phyloP scores from a whole-genome alignment of 1,139 yeast species.

The Yamadazyma spencermartinsiae region DNA sequence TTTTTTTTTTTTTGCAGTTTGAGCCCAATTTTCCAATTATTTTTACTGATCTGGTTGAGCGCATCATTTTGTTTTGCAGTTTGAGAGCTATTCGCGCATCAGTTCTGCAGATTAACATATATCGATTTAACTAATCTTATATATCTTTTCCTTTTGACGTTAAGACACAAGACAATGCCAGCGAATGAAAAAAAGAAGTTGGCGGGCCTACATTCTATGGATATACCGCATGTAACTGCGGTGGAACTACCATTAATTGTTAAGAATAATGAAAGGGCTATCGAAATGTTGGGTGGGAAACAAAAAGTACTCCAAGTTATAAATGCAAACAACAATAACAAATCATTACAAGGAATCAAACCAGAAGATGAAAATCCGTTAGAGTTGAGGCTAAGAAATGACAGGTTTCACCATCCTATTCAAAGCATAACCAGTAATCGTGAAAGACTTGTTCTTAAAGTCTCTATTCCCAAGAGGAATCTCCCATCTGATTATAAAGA shows the following conservation, averaged over 20 bases:
- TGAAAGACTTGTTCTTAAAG: constrained; percentile 68
- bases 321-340: constrained; percentile 25
- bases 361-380: constrained; percentile 25
- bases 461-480: constrained; percentile 62
- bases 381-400: constrained; percentile 66
- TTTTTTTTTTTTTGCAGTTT: constrained; percentile 20
- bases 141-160: too few species aligned
- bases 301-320: constrained; percentile 43
- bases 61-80: too few species aligned
- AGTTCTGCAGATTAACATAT: too few species aligned
- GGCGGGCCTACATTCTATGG: constrained; percentile 60
- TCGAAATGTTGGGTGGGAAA: constrained; percentile 77
- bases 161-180: too few species aligned
- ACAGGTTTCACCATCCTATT: constrained; percentile 83
- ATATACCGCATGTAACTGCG: constrained; percentile 72
- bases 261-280: constrained; percentile 59
- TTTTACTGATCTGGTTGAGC: too few species aligned
- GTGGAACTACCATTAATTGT: constrained; percentile 83
- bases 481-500: constrained; percentile 39
- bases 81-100: too few species aligned
- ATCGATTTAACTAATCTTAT: too few species aligned
- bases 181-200: not conserved
- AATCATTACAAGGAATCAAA: constrained; percentile 9
- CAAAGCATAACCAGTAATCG: constrained; percentile 49
- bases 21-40: too few species aligned